These are phyloP conservation scores for Hordeum pubiflorum DNA, from an alignment of 202 grass and related monocot genomes.

Conservation along the genomic window DNA sequence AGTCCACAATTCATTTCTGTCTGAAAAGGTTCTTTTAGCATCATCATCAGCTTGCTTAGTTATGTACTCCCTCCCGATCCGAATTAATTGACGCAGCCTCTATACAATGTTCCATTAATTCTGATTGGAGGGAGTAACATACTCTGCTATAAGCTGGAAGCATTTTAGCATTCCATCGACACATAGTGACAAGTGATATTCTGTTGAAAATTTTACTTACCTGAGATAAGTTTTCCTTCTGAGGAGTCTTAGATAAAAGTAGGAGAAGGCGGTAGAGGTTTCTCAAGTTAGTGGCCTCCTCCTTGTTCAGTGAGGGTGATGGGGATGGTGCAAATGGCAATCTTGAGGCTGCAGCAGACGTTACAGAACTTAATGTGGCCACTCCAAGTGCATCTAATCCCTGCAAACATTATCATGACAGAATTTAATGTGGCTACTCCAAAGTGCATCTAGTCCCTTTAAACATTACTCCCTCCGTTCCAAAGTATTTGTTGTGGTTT, in stretches of 20 bases:
- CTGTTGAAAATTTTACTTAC: conserved; percentile 37
- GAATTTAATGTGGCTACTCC: conserved; percentile 55
- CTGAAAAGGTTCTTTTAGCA: background rate
- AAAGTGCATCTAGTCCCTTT: conserved; percentile 80
- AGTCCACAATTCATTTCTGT: background rate
- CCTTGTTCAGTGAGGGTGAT: conserved; percentile 41
- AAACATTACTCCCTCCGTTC: background rate
- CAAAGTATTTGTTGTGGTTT: no score
- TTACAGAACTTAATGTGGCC: conserved; percentile 63
- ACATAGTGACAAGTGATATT: conserved; percentile 3
- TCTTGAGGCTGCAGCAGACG: conserved; percentile 62
- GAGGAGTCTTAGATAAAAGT: conserved; percentile 61
- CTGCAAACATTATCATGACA: conserved; percentile 44
- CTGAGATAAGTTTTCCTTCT: conserved; percentile 38
- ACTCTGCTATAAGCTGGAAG: background rate
- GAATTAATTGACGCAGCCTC: no score
- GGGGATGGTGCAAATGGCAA: conserved; percentile 52
- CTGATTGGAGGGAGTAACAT: background rate
- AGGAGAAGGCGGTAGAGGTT: conserved; percentile 65
- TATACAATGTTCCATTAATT: no score
- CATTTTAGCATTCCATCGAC: background rate
- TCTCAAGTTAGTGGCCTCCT: conserved; percentile 77
- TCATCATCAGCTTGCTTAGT: background rate
- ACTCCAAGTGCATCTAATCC: conserved; percentile 84
- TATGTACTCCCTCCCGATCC: background rate